A percentile compares a stretch with the other conserved stretches of the same genome.
Evolutionary conservation across 768 basidiomycete genomes (phyloP).

Genomic region (Mycena polygramma): DNA sequence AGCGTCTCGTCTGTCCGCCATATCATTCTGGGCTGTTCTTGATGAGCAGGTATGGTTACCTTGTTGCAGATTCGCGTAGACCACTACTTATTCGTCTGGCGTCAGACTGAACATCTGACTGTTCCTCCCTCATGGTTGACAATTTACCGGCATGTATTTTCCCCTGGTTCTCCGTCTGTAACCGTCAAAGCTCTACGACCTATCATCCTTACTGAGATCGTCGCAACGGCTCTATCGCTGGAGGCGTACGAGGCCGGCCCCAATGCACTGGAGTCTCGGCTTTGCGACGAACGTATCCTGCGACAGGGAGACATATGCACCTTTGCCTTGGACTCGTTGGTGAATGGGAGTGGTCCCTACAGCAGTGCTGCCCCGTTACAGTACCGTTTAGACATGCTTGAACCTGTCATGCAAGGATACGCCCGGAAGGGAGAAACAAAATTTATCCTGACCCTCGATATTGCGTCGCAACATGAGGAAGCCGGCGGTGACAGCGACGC

Average conservation of each 20-base stretch:
- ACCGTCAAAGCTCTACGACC: slow-evolving; percentile 47
- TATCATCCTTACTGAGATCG: slow-evolving; percentile 61
- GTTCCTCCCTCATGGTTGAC: slow-evolving; percentile 59
- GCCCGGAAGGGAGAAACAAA: slow-evolving; percentile 62
- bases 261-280: slow-evolving; percentile 55
- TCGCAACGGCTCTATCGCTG: slow-evolving; percentile 64
- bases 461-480: slow-evolving; percentile 31
- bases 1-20: slow-evolving; percentile 7
- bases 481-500: slow-evolving; percentile 39
- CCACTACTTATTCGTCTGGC: slow-evolving; percentile 19
- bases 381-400: slow-evolving; percentile 70
- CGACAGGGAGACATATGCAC: slow-evolving; percentile 62
- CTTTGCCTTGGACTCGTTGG: slow-evolving; percentile 38
- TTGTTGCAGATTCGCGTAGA: neutral
- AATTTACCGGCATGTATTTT: slow-evolving; percentile 53
- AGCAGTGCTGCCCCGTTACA: slow-evolving; percentile 42
- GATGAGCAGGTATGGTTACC: slow-evolving; percentile 54
- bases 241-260: slow-evolving; percentile 62
- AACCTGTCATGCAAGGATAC: slow-evolving; percentile 83
- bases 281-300: slow-evolving; percentile 60
- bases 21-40: slow-evolving; percentile 46
- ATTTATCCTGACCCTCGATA: slow-evolving; percentile 60
- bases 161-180: slow-evolving; percentile 29
- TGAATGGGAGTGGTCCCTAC: slow-evolving; percentile 34
- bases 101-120: slow-evolving; percentile 49